A percentile compares a stretch with the other conserved stretches of the same genome.
phyloP scores from a whole-genome alignment of 441 rosid genomes.

The Erodium texanum region DNA sequence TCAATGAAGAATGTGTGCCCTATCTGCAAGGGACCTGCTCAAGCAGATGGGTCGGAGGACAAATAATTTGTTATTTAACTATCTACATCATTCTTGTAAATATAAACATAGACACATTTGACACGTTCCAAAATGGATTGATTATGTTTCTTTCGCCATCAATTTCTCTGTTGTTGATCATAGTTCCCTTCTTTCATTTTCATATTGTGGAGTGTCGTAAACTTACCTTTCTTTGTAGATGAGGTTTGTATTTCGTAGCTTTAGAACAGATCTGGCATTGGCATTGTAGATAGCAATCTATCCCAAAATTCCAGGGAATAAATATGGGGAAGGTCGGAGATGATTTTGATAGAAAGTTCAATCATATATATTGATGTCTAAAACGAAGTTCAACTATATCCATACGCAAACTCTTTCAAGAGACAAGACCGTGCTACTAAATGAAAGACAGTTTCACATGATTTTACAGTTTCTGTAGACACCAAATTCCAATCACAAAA shows the following conservation, averaged over 20 bases:
- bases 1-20: conserved; percentile 11
- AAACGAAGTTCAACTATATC: too few relatives aligned
- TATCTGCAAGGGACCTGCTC: conserved; percentile 9
- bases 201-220: background rate
- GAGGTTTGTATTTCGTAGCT: background rate
- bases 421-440: too few relatives aligned
- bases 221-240: background rate
- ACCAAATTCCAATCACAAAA: conserved; percentile 9
- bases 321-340: too few relatives aligned
- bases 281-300: too few relatives aligned
- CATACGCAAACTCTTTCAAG: too few relatives aligned
- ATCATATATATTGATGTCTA: too few relatives aligned
- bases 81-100: background rate
- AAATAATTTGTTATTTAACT: background rate
- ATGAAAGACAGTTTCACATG: background rate
- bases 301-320: too few relatives aligned
- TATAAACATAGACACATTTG: background rate
- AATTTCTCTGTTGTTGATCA: background rate
- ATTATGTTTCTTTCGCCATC: background rate
- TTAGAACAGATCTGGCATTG: background rate
- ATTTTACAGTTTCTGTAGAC: conserved; percentile 11
- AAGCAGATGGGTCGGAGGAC: background rate
- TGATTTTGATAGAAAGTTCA: too few relatives aligned
- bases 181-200: background rate
- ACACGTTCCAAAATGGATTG: conserved; percentile 5